Base-by-base conservation (phyloP, 83 land plant genomes). In the Diphasiastrum complanatum region DNA sequence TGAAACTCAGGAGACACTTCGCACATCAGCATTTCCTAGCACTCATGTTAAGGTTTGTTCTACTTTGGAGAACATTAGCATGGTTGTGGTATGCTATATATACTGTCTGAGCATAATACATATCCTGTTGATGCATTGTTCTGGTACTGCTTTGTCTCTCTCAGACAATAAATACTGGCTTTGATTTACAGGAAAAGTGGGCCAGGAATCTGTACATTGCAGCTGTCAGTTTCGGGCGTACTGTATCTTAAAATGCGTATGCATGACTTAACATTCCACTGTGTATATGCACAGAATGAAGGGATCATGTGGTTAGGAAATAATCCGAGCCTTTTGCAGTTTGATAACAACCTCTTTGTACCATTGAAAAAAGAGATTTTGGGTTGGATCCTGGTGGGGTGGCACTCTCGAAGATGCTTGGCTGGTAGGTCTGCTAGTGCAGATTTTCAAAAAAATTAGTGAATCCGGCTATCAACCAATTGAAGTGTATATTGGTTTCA, bases 161-260 rank as follows among this genome's bases (percentile, higher is more conserved):
- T 2, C 5, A 29, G 1, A 34, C 28, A 45, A 5, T 30, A 51
- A 16, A 37, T 6, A 22, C 11, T 40, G 58, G 1, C 20, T 5
- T 25, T 41, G 28, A 54, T 40, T n/a, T 58, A 38, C 82, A 85
- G 85, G 89, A 85, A 58, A 85, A 85, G 66, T 85, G 89, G 89
- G 78, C 89, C 14, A 85, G 79, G 73, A 81, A 81, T 66, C 73
- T 85, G 29, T 84, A 84, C 68, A 74, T 84, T 50, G 82, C 88
- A 32, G 74, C 74, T 53, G 74, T 70, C n/a, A 70, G 74, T 49
- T 70, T 64, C 56, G 74, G 74, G 58, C 74, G 74, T 14, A 70
- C 74, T 41, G 74, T 70, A 23, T 70, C 74, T 41, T 70, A 53
- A 65, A n/a, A n/a, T n/a, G n/a, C n/a, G n/a, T n/a, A n/a, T n/a